Percentiles rank a stretch among this genome's conserved stretches.
These are phyloP conservation scores for Lichtheimia hyalospora DNA, from an alignment of 371 early-diverging fungal genomes.

Conservation along the genomic window DNA sequence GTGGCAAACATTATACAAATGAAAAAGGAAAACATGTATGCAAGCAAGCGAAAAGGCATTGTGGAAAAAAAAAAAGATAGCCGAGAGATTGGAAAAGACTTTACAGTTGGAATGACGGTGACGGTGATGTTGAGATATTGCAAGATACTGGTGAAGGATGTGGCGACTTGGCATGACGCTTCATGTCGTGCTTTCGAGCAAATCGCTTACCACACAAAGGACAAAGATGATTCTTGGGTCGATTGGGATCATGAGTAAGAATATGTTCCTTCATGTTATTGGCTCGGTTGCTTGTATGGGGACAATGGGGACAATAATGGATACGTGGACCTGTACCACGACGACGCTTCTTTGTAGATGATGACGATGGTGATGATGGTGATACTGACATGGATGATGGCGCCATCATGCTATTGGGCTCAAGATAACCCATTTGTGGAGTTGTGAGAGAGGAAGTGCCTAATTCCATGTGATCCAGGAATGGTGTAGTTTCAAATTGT, in stretches of 20 bases:
- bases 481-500: neutral
- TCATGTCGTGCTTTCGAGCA: constrained; percentile 64
- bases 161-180: constrained; percentile 48
- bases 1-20: no score
- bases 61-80: no score
- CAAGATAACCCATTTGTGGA: neutral
- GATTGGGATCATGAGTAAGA: constrained; percentile 30
- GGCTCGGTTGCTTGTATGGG: constrained; percentile 24
- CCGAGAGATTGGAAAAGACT: no score
- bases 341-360: neutral
- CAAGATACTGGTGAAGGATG: neutral
- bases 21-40: no score
- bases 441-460: no score
- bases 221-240: constrained; percentile 32
- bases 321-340: neutral
- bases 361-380: neutral
- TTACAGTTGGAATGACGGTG: no score
- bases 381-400: neutral
- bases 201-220: constrained; percentile 50
- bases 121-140: no score
- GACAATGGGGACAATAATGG: constrained; percentile 24
- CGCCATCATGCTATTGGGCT: neutral
- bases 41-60: no score
- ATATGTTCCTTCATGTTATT: constrained; percentile 37
- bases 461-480: neutral